A percentile compares a stretch with the other conserved stretches of the same genome.
Evolutionary conservation across 306 rosid species (phyloP).

Genomic region (Malus domestica): ASM211411v1 NC_041804.1:17397501-17398000

Average conservation of each 20-base stretch:
- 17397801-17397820: conserved; percentile 13
- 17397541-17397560: conserved; percentile 5
- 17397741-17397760: not conserved
- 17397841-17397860: not conserved
- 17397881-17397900: not conserved
- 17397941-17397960: not conserved
- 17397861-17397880: not conserved
- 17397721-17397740: conserved; percentile 6
- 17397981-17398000: not conserved
- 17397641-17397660: not conserved
- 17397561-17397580: not conserved
- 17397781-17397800: conserved; percentile 3
- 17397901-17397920: not conserved
- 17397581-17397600: conserved; percentile 11
- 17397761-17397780: not conserved
- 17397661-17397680: not conserved
- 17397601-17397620: conserved; percentile 16
- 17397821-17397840: conserved; percentile 14
- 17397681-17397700: conserved; percentile 1
- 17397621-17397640: not conserved
- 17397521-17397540: conserved; percentile 48
- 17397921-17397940: not conserved
- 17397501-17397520: conserved; percentile 14
- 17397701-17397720: conserved; percentile 11
- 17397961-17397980: not conserved